Evolutionary conservation across 495 filamentous ascomycete species (phyloP), one percentile per base, ranked within the genome.

Genomic region (Talaromyces proteolyticus): DNA sequence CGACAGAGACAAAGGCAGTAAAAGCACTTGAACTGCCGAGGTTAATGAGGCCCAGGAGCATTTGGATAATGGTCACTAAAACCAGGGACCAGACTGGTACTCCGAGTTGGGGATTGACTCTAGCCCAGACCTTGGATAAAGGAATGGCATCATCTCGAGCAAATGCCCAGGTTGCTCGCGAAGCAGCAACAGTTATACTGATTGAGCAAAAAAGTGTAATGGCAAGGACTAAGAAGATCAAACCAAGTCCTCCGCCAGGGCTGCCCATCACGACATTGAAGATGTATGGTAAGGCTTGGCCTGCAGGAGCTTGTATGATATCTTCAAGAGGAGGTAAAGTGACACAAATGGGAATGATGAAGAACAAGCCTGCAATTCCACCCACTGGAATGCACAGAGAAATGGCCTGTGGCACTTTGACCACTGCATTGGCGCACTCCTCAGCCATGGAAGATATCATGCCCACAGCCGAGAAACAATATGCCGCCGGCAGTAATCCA

Each of bases 191-290:
- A 6, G 78, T 83, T 55, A 80, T 80, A 37, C 78, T 81, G 19
- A 78, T 79, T 10, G 78, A 79, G 57, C 80, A 83, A 55, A 85
- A 79, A 53, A 85, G 75, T 5, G 64, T 63, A 55, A 89, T 82
- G 21, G 84, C 74, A 2, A 89, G 73, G 36, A 89, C 68, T 3
- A 75, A 60, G 57, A 71, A 68, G 6, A 59, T 63, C 21, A 77
- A 68, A 1, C 51, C 70, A 0, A 75, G 49, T 0, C 81, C 73
- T 48, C 68, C 85, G 16, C 62, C 70, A 2, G 70, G 66, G 0
- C 55, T 59, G 25, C 72, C 74, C 70, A 73, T 76, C 6, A 76
- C 70, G 2, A 47, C 50, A 49, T 71, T 60, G 38, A 78, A 66
- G 57, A 78, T 74, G 36, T 75, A 76, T 0, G 73, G 73, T 1